These are phyloP conservation scores for Mucor mucedo DNA, from an alignment of 371 early-diverging fungal genomes.

Conservation along the genomic window DNA sequence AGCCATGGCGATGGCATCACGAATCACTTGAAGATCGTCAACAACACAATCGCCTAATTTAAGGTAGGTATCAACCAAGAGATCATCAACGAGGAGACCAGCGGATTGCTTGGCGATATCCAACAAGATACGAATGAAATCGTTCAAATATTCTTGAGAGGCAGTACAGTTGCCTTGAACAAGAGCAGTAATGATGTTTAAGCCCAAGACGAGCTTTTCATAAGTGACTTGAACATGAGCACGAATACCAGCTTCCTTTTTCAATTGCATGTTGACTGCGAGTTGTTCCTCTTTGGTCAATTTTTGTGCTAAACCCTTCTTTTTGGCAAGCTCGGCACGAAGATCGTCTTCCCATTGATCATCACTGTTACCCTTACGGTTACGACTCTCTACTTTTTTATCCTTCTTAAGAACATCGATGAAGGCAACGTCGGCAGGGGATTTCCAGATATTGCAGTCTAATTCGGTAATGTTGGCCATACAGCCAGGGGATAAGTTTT, in stretches of 20 bases:
- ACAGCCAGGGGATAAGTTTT: constrained; percentile 51
- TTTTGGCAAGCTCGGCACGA: constrained; percentile 78
- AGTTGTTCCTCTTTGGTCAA: constrained; percentile 85
- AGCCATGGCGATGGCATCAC: constrained; percentile 64
- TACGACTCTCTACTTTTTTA: constrained; percentile 54
- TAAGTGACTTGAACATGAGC: constrained; percentile 61
- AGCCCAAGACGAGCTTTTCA: constrained; percentile 59
- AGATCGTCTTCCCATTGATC: constrained; percentile 89
- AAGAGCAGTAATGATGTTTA: constrained; percentile 71
- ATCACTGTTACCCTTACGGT: constrained; percentile 65
- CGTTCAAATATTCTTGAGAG: constrained; percentile 47
- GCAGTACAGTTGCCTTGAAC: constrained; percentile 64
- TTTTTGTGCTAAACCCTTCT: constrained; percentile 64
- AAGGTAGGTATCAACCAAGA: constrained; percentile 63
- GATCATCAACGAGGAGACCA: constrained; percentile 61
- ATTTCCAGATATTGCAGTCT: constrained; percentile 70
- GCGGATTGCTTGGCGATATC: constrained; percentile 58
- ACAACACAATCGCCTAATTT: constrained; percentile 57
- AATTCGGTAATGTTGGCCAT: constrained; percentile 58
- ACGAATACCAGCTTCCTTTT: constrained; percentile 79
- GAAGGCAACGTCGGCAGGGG: constrained; percentile 69
- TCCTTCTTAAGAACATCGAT: constrained; percentile 65
- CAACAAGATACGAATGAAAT: constrained; percentile 54
- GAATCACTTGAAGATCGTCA: constrained; percentile 54
- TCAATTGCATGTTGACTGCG: constrained; percentile 73